These are phyloP conservation scores for Wallacemonas sp. DNA, from an alignment of 208 protist species.

Conservation along the genomic window DNA sequence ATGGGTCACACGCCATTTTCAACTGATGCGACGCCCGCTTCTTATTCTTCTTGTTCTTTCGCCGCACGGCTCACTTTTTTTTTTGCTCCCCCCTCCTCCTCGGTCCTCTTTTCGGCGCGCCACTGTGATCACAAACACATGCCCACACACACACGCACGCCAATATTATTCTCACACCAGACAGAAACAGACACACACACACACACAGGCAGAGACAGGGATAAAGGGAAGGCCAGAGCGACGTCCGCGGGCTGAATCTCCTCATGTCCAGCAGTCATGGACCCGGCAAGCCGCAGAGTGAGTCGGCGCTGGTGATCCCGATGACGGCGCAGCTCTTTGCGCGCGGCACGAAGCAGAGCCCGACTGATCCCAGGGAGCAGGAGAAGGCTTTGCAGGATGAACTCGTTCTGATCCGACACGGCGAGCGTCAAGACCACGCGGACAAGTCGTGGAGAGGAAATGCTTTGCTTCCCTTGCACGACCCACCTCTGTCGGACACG, in stretches of 20 bases:
- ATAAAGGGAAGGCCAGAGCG: not conserved
- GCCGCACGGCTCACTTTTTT: not conserved
- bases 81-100: not conserved
- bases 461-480: constrained; percentile 50
- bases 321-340: constrained; percentile 65
- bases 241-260: not conserved
- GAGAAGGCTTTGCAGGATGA: constrained; percentile 48
- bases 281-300: not conserved
- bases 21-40: no score
- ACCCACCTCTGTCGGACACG: constrained; percentile 78
- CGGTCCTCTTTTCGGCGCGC: not conserved
- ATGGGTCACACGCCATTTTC: no score
- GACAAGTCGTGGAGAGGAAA: constrained; percentile 70
- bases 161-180: not conserved
- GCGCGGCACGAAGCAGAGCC: constrained; percentile 45
- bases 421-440: constrained; percentile 79
- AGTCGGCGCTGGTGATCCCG: constrained; percentile 35
- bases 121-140: no score
- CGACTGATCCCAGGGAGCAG: constrained; percentile 28
- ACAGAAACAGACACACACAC: no score
- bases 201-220: not conserved
- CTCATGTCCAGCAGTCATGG: not conserved
- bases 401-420: constrained; percentile 75
- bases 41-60: not conserved
- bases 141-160: not conserved